These are phyloP conservation scores for Aurantiochytrium sp. DNA, from an alignment of 108 stramenopile genomes.

Conservation along the genomic window DNA sequence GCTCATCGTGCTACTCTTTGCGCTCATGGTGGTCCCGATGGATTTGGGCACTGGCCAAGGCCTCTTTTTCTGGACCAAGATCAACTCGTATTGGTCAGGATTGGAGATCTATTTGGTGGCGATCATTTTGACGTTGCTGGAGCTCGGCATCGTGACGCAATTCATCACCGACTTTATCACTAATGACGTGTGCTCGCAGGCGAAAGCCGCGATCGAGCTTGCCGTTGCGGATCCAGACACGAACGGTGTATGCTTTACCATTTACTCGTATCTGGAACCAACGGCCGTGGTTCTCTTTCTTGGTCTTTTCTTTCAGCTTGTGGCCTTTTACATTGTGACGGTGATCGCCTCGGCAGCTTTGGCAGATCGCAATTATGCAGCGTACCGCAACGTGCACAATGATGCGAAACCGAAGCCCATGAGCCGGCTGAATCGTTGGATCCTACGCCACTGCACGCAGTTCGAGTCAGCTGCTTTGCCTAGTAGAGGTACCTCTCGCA, in stretches of 20 bases:
- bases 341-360: background rate
- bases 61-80: conserved; percentile 1
- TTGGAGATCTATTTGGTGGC: background rate
- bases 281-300: background rate
- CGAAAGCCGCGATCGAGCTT: background rate
- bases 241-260: background rate
- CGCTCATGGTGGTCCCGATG: background rate
- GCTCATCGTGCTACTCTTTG: background rate
- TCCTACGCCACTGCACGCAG: background rate
- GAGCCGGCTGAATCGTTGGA: background rate
- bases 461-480: background rate
- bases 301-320: background rate
- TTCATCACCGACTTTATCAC: conserved; percentile 17
- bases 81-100: background rate
- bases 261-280: background rate
- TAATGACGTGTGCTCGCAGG: background rate
- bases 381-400: background rate
- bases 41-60: background rate
- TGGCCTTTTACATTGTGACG: background rate
- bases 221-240: background rate
- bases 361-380: background rate
- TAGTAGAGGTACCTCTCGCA: too few relatives aligned
- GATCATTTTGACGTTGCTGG: background rate
- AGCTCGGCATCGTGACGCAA: background rate
- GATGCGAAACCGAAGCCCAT: background rate